These are phyloP conservation scores for Phalaenopsis hybrid DNA, from an alignment of 116 monocot species.

Conservation along the genomic window DNA sequence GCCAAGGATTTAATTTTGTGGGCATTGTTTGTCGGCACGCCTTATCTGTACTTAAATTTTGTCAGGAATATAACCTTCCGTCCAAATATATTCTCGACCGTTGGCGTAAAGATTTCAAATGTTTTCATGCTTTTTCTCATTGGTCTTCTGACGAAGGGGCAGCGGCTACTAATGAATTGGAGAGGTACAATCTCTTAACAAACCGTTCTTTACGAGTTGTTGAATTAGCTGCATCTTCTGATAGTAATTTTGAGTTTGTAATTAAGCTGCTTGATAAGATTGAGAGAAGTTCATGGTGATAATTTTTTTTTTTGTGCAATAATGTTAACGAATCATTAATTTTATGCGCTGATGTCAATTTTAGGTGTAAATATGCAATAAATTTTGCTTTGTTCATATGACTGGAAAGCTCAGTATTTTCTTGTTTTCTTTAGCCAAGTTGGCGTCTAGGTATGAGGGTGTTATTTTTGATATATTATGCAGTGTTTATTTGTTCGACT, in stretches of 20 bases:
- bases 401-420: not conserved
- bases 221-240: slow-evolving; percentile 7
- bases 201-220: not conserved
- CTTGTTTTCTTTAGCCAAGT: not conserved
- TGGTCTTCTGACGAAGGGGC: not conserved
- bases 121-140: not conserved
- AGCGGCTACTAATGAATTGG: slow-evolving; percentile 7
- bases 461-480: not conserved
- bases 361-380: not conserved
- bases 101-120: slow-evolving; percentile 13
- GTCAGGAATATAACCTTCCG: slow-evolving; percentile 3
- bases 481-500: not conserved
- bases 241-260: not conserved
- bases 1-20: slow-evolving; percentile 3
- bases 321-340: not conserved
- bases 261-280: slow-evolving; percentile 5
- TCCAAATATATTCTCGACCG: slow-evolving; percentile 4
- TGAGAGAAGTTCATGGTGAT: slow-evolving; percentile 1
- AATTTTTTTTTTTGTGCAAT: not conserved
- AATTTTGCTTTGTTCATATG: not conserved
- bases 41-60: slow-evolving; percentile 10
- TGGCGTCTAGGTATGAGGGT: not conserved
- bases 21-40: slow-evolving; percentile 4
- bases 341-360: not conserved
- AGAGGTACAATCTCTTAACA: slow-evolving; percentile 3